Percentiles rank a stretch among this genome's conserved stretches.
phyloP scores from a whole-genome alignment of 495 filamentous ascomycete species.

The Daldinia loculata region DNA sequence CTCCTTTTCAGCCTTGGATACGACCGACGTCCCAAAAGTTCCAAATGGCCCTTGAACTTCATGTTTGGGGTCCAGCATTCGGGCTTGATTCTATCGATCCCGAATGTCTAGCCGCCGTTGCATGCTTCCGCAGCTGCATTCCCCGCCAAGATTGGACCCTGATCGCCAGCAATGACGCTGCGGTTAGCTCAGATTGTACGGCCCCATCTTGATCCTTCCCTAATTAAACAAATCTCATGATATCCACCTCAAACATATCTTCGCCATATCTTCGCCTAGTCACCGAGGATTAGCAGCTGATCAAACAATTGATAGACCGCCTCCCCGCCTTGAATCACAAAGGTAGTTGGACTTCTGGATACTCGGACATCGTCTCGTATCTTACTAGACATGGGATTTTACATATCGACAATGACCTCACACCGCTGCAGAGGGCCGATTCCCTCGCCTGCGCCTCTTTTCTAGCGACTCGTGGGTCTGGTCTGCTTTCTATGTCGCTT shows the following conservation, averaged over 20 bases:
- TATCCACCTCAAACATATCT: slow-evolving; percentile 26
- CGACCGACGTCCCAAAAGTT: neutral
- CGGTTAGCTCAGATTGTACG: slow-evolving; percentile 77
- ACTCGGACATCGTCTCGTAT: slow-evolving; percentile 76
- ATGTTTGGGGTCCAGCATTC: slow-evolving; percentile 92
- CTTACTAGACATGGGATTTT: slow-evolving; percentile 69
- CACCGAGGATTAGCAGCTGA: slow-evolving; percentile 22
- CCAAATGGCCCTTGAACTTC: slow-evolving; percentile 75
- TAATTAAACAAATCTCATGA: slow-evolving; percentile 35
- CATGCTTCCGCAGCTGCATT: slow-evolving; percentile 70
- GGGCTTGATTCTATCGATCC: slow-evolving; percentile 87
- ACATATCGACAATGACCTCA: slow-evolving; percentile 66
- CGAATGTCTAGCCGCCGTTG: slow-evolving; percentile 81
- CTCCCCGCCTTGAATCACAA: slow-evolving; percentile 77
- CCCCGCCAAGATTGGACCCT: slow-evolving; percentile 73
- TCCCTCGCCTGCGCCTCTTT: slow-evolving; percentile 75
- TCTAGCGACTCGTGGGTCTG: slow-evolving; percentile 67
- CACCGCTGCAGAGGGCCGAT: slow-evolving; percentile 74
- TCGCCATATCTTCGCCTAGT: slow-evolving; percentile 11
- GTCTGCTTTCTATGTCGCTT: slow-evolving; percentile 80
- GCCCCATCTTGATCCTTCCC: slow-evolving; percentile 42
- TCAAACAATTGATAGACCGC: slow-evolving; percentile 61
- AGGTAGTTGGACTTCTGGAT: slow-evolving; percentile 71
- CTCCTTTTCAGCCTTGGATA: neutral
- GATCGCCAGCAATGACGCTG: slow-evolving; percentile 77